These are phyloP conservation scores for Aspergillus sp. DNA, from an alignment of 2,329 filamentous ascomycete species.

Conservation along the genomic window DNA sequence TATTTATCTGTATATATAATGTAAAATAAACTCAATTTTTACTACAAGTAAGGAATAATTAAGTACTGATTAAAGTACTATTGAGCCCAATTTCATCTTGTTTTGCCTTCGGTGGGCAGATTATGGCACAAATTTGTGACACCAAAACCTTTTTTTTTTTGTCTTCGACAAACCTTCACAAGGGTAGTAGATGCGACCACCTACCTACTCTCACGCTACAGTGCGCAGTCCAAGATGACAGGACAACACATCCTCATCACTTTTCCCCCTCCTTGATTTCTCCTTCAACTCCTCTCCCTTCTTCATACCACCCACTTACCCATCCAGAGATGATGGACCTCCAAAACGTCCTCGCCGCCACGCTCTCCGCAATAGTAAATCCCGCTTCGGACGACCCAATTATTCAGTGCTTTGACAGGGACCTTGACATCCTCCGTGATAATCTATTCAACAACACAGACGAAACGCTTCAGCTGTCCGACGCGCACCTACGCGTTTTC, in stretches of 20 bases:
- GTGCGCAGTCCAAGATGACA: neutral
- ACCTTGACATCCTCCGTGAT: constrained; percentile 20
- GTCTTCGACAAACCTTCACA: neutral
- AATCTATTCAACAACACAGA: constrained; percentile 36
- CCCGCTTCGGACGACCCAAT: constrained; percentile 37
- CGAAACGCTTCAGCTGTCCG: constrained; percentile 49
- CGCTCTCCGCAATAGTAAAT: constrained; percentile 29
- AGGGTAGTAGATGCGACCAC: neutral
- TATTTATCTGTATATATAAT: neutral
- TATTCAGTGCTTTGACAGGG: constrained; percentile 32
- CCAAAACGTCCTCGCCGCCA: constrained; percentile 20
- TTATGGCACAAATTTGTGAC: neutral
- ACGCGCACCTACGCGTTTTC: constrained; percentile 55
- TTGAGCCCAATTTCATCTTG: neutral
- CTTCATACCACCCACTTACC: neutral
- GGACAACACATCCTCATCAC: neutral
- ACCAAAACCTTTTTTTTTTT: no score
- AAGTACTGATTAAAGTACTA: neutral
- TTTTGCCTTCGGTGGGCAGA: neutral
- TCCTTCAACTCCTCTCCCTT: neutral
- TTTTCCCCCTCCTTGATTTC: neutral
- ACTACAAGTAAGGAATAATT: neutral
- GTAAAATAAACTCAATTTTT: neutral
- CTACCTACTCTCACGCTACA: neutral
- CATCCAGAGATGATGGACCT: constrained; percentile 19